Base-by-base conservation (phyloP, 2,329 filamentous ascomycete species). In the Colletotrichum abscissum region DNA sequence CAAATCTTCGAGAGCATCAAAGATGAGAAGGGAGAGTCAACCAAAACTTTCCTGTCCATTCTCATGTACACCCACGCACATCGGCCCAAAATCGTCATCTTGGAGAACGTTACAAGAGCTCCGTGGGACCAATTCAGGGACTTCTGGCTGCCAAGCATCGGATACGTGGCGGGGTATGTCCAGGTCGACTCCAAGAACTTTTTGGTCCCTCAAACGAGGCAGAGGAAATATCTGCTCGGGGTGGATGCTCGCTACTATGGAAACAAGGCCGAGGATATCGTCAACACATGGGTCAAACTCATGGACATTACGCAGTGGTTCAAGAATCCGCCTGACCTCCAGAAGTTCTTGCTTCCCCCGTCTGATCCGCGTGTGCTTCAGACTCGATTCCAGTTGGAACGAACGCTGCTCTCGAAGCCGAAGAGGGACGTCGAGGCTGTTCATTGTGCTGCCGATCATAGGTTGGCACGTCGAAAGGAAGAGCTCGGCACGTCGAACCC, bases 141-240 rank as follows among this genome's bases (percentile, higher is more conserved):
- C 0, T 73, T 79, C 9, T 84, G 82, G 77, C 82, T 86, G 57
- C 79, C 79, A 3, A 77, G 77, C n/a, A 75, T 90, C 49, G 89
- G 85, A 2, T 96, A 95, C 76, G 79, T 85, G 2, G 87, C 87
- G 1, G 78, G 79, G 0, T 86, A 84, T 60, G 75, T 85, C 0
- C 83, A 82, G 5, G 82, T 93, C 0, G 92, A 95, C 76, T 92
- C 91, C 0, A 95, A 95, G 78, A 82, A 92, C 3, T 95, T 88
- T 76, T 94, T 94, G 72, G 82, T 95, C 0, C 94, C 94, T 0
- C 94, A 96, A 67, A 94, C 92, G 0, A 85, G 92, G 1, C 81
- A 84, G 54, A 85, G 92, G 42, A 88, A 87, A 1, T 93, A 93
- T 77, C 84, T 92, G 75, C 77, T 92, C 35, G 89, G 87, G 16